Base-by-base conservation (phyloP, 768 basidiomycete species). In the Collybia mongolica region DNA sequence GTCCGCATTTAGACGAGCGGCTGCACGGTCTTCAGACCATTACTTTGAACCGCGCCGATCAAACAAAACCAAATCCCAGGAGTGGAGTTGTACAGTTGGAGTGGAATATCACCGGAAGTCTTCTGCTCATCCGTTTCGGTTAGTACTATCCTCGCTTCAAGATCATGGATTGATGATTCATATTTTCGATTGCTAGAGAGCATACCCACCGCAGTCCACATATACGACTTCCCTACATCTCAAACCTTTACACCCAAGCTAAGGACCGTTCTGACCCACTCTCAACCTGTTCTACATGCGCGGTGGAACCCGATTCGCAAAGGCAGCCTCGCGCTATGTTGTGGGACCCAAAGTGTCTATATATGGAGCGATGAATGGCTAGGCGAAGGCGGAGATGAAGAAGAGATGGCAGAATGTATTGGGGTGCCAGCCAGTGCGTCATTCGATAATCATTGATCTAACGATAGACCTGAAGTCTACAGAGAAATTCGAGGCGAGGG, bases 401-500 rank as follows among this genome's bases (percentile, higher is more conserved):
- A 82, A 60, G 92, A 93, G 60, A 86, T 93, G 69, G 91, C 92
- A 2, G 94, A 96, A 65, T 95, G 92, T 58, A 81, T 95, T 28
- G 90, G 90, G 6, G 82, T 97, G 3, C 94, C 94, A 28, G 80
- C 87, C n/a, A 82, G 90, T 89, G 62, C 69, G 90, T 80, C 23
- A 48, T 54, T 51, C 14, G 43, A 24, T 35, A 17, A 39, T 26
- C 19, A n/a, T 52, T 60, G 52, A 51, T 26, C 51, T 60, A 18
- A 63, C 47, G 44, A 41, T 35, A 15, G 39, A 24, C 23, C 56
- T 36, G 19, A 38, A 43, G 42, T n/a, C 9, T 44, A 14, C 46
- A 90, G 89, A 82, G 51, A 77, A 80, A 60, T 95, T 95, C 56
- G 80, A 84, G 48, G 77, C 83, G 2, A 75, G 75, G 48, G 86